Percentiles rank a stretch among this genome's conserved stretches.
phyloP scores from a whole-genome alignment of 2,329 filamentous ascomycete species.

The Microascus cirrosus region DNA sequence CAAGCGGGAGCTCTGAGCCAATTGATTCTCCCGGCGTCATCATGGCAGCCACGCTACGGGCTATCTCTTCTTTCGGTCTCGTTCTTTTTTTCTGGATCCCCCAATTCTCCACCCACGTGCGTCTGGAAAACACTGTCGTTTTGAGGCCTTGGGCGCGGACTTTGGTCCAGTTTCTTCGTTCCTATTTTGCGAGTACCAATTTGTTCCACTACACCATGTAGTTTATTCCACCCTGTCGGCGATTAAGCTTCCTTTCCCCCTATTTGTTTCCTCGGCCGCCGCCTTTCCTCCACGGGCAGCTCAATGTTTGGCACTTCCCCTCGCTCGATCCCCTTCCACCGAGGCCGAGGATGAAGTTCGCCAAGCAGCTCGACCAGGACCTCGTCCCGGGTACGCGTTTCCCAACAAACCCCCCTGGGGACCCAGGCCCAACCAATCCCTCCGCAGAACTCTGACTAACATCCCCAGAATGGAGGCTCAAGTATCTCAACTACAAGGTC shows the following conservation, averaged over 20 bases:
- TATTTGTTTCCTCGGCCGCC: not conserved
- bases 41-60: too few relatives aligned
- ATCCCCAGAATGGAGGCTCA: slow-evolving; percentile 68
- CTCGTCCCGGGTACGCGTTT: slow-evolving; percentile 60
- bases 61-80: not conserved
- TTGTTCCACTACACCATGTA: not conserved
- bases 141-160: not conserved
- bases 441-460: not conserved
- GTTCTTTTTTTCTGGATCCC: not conserved
- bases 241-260: not conserved
- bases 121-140: too few relatives aligned
- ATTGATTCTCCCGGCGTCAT: too few relatives aligned
- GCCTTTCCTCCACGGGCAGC: not conserved
- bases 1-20: too few relatives aligned
- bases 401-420: not conserved
- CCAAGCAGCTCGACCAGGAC: slow-evolving; percentile 74
- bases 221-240: not conserved
- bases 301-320: not conserved
- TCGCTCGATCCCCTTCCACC: not conserved
- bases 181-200: too few relatives aligned
- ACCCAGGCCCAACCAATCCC: too few relatives aligned
- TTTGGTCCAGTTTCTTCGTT: too few relatives aligned
- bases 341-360: slow-evolving; percentile 49
- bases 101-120: too few relatives aligned
- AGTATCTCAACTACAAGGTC: slow-evolving; percentile 91